phyloP scores from a whole-genome alignment of 768 basidiomycete genomes.

The Lactifluus echinatus region DNA sequence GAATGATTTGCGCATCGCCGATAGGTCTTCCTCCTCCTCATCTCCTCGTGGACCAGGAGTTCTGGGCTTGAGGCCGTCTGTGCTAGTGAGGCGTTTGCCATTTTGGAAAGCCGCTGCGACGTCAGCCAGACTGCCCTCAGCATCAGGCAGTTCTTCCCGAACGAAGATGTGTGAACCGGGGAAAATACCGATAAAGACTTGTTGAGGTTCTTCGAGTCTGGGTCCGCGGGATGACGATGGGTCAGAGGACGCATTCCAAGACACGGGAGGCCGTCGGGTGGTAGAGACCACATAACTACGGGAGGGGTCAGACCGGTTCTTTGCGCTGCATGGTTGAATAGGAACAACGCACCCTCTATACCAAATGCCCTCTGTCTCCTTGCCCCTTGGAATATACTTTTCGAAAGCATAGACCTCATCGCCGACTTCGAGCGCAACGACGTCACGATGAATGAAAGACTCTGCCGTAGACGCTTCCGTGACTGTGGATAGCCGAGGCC shows the following conservation, averaged over 20 bases:
- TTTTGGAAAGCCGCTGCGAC: constrained; percentile 49
- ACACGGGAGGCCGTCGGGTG: constrained; percentile 61
- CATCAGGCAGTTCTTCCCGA: constrained; percentile 80
- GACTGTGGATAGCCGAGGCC: constrained; percentile 51
- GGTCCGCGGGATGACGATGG: constrained; percentile 45
- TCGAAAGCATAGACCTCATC: constrained; percentile 98
- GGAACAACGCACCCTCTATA: constrained; percentile 70
- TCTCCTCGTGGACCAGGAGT: constrained; percentile 51
- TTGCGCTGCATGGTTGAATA: constrained; percentile 11
- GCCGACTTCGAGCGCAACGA: constrained; percentile 85
- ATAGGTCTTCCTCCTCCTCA: constrained; percentile 53
- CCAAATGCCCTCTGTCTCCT: constrained; percentile 78
- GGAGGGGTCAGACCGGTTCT: constrained; percentile 4
- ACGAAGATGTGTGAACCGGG: constrained; percentile 83
- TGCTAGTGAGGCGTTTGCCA: constrained; percentile 27
- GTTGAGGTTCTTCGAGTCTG: constrained; percentile 69
- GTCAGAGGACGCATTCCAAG: constrained; percentile 53
- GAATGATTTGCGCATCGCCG: constrained; percentile 47
- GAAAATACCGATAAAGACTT: constrained; percentile 92
- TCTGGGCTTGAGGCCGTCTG: constrained; percentile 36
- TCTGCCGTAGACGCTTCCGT: constrained; percentile 56
- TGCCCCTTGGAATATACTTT: constrained; percentile 65
- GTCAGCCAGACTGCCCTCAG: constrained; percentile 76
- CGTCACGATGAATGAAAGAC: constrained; percentile 56
- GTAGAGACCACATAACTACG: constrained; percentile 80